Base-by-base conservation (phyloP, 441 rosid species). In the Daphne laureola region DNA sequence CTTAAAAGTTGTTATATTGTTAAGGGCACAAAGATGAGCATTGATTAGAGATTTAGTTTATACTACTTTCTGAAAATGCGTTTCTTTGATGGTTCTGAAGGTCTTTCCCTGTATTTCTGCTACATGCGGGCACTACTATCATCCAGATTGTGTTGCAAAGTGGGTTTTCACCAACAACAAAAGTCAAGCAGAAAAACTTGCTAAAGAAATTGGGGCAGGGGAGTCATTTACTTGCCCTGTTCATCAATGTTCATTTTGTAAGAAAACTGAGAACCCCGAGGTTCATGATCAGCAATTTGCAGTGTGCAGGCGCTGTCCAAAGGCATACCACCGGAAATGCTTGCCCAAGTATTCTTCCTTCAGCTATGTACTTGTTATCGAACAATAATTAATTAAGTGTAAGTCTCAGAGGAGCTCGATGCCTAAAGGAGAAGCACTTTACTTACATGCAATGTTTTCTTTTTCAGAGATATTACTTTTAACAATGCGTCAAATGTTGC, bases 221-320 rank as follows among this genome's bases (percentile, higher is more conserved):
- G 86, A 78, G 46, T 61, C 75, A 14, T 83, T 83, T 64, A 55
- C 55, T 27, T 86, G 89, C 54, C 89, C 95, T 21, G 62, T 67
- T 59, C 91, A 86, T 75, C 79, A 73, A 59, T 86, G 91, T 57
- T 56, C 43, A 54, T 51, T 63, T 46, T 83, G 91, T 64, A 68
- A 64, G 57, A 61, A 54, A 61, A 46, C 57, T 49, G 89, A 86
- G 73, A 67, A 73, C 59, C 70, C 67, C 55, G 60, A 62, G 51
- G 56, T 71, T 17, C 26, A 21, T 45, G 73, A 70, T 15, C 59
- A 76, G 63, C 84, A 79, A 59, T 78, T 86, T 59, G 84, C 91
- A 49, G 54, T 81, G 17, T 81, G 95, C 58, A 76, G 89, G 62
- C 87, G 87, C 49, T 86, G 91, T 71, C 92, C 89, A 61, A 76